These are phyloP conservation scores for Russula brevipes DNA, from an alignment of 768 basidiomycete genomes.

Conservation along the genomic window DNA sequence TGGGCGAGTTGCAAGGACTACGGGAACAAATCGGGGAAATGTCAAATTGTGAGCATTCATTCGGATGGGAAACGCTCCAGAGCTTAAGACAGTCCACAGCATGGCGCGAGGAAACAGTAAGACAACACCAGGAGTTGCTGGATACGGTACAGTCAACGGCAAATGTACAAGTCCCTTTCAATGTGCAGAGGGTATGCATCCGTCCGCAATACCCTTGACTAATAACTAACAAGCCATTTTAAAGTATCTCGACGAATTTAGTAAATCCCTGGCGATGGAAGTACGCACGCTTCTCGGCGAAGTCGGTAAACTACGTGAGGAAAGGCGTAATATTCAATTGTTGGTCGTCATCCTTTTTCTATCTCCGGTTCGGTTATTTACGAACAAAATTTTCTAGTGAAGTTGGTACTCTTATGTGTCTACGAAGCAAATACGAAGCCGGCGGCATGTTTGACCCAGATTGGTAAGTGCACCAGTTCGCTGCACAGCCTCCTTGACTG, in stretches of 20 bases:
- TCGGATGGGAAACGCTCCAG: background rate
- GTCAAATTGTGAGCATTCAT: constrained; percentile 47
- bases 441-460: constrained; percentile 81
- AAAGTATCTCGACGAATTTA: constrained; percentile 85
- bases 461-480: constrained; percentile 43
- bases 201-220: background rate
- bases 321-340: constrained; percentile 73
- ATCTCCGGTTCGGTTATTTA: background rate
- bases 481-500: background rate
- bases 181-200: constrained; percentile 68
- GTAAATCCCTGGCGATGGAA: constrained; percentile 75
- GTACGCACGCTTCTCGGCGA: constrained; percentile 79
- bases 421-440: constrained; percentile 75
- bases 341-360: constrained; percentile 39
- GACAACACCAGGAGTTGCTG: constrained; percentile 64
- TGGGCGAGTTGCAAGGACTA: constrained; percentile 53
- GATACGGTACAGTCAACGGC: constrained; percentile 66
- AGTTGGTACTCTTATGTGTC: constrained; percentile 62
- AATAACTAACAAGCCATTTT: constrained; percentile 6
- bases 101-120: constrained; percentile 61
- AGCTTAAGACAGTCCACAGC: constrained; percentile 35
- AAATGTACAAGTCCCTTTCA: constrained; percentile 72
- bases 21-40: constrained; percentile 49
- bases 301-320: constrained; percentile 78
- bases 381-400: constrained; percentile 45